Conservation (phyloP, 2,329 filamentous ascomycete species). For the Epichloe coenophiala region DNA sequence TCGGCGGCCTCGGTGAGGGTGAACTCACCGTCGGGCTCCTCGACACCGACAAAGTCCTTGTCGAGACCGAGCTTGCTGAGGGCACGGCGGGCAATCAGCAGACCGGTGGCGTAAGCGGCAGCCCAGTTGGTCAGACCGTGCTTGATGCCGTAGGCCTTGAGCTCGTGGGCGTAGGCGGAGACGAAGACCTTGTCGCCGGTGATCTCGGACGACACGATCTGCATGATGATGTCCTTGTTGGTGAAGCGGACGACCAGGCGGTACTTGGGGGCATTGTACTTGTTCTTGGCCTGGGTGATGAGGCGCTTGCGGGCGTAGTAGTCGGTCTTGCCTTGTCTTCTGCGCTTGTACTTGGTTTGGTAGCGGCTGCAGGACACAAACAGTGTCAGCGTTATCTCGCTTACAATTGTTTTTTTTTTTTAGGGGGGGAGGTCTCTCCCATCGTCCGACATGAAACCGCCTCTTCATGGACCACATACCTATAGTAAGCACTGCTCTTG, state of each 20-base stretch:
- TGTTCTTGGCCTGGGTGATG: slow-evolving; percentile 99
- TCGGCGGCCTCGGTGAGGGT: slow-evolving; percentile 88
- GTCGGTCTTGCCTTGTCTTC: slow-evolving; percentile 94
- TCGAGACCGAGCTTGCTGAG: slow-evolving; percentile 95
- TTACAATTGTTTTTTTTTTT: too few species aligned
- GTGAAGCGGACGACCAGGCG: slow-evolving; percentile 98
- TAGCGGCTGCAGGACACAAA: slow-evolving; percentile 53
- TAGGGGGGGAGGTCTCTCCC: too few species aligned
- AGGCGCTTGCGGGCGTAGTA: slow-evolving; percentile 99
- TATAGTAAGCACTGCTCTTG: slow-evolving; percentile 99
- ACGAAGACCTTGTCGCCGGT: slow-evolving; percentile 93
- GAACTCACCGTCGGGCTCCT: slow-evolving; percentile 95
- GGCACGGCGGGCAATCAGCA: slow-evolving; percentile 90
- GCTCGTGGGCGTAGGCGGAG: slow-evolving; percentile 91
- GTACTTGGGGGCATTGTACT: slow-evolving; percentile 99
- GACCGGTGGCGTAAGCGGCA: slow-evolving; percentile 90
- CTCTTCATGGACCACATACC: slow-evolving; percentile 33
- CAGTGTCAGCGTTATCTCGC: background rate
- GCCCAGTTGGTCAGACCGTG: slow-evolving; percentile 99
- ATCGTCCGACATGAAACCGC: too few species aligned
- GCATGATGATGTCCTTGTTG: slow-evolving; percentile 98
- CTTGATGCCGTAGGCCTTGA: slow-evolving; percentile 91
- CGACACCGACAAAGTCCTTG: slow-evolving; percentile 85
- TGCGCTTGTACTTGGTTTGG: slow-evolving; percentile 99
- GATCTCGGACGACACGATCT: slow-evolving; percentile 95